Evolutionary conservation across 495 filamentous ascomycete species (phyloP), one percentile per base, ranked within the genome.

Genomic region (Neurospora discreta): DNA sequence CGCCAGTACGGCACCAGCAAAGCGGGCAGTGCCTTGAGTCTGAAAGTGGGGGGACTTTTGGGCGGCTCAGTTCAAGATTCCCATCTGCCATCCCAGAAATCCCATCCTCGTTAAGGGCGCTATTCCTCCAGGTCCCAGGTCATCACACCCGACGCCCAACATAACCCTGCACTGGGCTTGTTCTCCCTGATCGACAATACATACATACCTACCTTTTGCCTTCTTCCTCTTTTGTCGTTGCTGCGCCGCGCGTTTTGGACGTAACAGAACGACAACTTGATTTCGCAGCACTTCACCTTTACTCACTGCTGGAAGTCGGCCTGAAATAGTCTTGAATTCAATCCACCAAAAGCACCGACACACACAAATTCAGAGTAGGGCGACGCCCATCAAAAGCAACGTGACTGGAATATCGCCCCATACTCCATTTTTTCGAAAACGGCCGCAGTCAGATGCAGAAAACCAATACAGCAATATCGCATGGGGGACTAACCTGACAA

Each of bases 51-150:
- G 68, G 71, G 46, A 65, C 52, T 60, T 60, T 23, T 33, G 13
- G 52, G 15, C 23, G 7, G 15, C 52, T 65, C 52, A 18, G 38
- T 23, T 43, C 39, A n/a, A 73, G 69, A 73, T 73, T 73, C 72
- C 72, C 72, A 73, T 73, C 40, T 36, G 36, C 39, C 39, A 39
- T 33, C 58, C 52, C 58, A 69, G 73, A 76, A 79, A 77, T 78
- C 78, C 78, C 78, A 79, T 79, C 71, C 71, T 76, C 73, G 76
- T 70, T 69, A 71, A 70, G 74, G 67, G 43, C 42, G 16, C 23
- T 26, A 36, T 65, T 18, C 52, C 52, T 15, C 6, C 52, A 65
- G 52, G 52, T 33, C 52, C 46, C 52, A 36, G 52, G 15, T 65
- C 52, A 65, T 43, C 52, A 40, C 15, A 36, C n/a, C n/a, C n/a